Evolutionary conservation across 805 yeast genomes (phyloP).

Genomic region (Metschnikowia arizonensis): DNA sequence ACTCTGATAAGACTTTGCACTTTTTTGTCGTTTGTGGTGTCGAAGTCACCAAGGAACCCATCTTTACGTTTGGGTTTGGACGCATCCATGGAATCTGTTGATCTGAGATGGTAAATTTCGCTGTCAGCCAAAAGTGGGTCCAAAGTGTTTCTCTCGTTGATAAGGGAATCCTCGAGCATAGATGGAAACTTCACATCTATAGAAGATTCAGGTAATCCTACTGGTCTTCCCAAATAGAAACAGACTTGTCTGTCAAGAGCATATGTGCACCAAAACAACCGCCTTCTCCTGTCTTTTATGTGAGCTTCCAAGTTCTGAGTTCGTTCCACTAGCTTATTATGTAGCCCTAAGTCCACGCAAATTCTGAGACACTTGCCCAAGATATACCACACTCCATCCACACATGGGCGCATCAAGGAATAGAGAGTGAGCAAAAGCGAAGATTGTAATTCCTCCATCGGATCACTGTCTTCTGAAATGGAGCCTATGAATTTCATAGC

Average conservation of each 20-base stretch:
- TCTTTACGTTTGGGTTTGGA: neutral
- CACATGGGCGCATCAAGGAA: constrained; percentile 82
- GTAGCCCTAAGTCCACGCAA: constrained; percentile 81
- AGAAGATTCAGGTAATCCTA: constrained; percentile 81
- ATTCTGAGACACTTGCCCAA: constrained; percentile 75
- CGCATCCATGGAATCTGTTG: neutral
- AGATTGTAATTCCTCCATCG: constrained; percentile 71
- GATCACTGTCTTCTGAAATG: constrained; percentile 55
- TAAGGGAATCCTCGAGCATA: constrained; percentile 66
- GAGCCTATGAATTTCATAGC: constrained; percentile 58
- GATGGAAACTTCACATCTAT: constrained; percentile 71
- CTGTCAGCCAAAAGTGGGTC: constrained; percentile 8
- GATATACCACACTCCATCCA: constrained; percentile 91
- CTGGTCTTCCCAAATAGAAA: constrained; percentile 81
- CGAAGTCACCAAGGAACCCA: neutral
- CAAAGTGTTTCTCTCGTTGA: constrained; percentile 32
- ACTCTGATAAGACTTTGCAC: constrained; percentile 1
- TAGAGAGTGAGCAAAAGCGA: constrained; percentile 63
- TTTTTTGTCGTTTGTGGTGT: neutral
- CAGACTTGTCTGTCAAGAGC: constrained; percentile 82
- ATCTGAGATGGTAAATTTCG: neutral
- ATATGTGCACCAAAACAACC: constrained; percentile 83
- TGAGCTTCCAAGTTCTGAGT: constrained; percentile 46
- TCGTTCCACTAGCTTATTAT: constrained; percentile 48
- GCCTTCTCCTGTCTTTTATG: constrained; percentile 55